Conservation (phyloP, 129 eudicot genomes). For the Flaveria trinervia region DNA sequence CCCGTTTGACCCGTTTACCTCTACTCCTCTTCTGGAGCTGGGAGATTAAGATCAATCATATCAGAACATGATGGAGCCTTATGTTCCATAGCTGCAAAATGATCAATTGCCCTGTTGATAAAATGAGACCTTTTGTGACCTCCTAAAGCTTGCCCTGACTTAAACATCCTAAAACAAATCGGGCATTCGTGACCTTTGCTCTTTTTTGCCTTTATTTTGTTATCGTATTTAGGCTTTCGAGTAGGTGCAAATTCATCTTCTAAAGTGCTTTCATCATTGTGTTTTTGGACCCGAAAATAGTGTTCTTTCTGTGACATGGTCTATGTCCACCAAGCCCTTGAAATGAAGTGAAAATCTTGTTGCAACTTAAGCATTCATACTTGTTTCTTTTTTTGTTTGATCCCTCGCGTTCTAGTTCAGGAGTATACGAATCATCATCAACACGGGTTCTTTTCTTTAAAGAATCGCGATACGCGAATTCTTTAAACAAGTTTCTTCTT, state of each 20-base stretch:
- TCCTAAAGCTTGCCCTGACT: constrained; percentile 91
- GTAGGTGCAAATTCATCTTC: constrained; percentile 35
- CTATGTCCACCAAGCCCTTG: constrained; percentile 94
- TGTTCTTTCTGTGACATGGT: constrained; percentile 60
- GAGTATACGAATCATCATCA: constrained; percentile 28
- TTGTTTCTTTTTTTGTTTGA: constrained; percentile 55
- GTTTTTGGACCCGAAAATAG: constrained; percentile 25
- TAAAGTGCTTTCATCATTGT: constrained; percentile 37
- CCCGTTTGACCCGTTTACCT: constrained; percentile 3
- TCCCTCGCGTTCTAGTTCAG: constrained; percentile 34
- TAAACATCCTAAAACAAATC: constrained; percentile 61
- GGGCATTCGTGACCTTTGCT: constrained; percentile 76
- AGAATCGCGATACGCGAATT: constrained; percentile 34
- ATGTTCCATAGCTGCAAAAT: constrained; percentile 28
- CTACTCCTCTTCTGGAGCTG: constrained; percentile 66
- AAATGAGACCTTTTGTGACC: constrained; percentile 94
- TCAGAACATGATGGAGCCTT: constrained; percentile 35
- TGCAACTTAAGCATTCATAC: constrained; percentile 69
- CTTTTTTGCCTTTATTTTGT: constrained; percentile 55
- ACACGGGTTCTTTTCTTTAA: constrained; percentile 35
- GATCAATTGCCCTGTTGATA: constrained; percentile 42
- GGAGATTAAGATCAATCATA: constrained; percentile 72
- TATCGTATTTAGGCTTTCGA: constrained; percentile 36
- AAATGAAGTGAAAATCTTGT: constrained; percentile 58
- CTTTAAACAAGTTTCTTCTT: constrained; percentile 27